phyloP scores from a whole-genome alignment of 257 asterid genomes.

The Penstemon newberryi region DNA sequence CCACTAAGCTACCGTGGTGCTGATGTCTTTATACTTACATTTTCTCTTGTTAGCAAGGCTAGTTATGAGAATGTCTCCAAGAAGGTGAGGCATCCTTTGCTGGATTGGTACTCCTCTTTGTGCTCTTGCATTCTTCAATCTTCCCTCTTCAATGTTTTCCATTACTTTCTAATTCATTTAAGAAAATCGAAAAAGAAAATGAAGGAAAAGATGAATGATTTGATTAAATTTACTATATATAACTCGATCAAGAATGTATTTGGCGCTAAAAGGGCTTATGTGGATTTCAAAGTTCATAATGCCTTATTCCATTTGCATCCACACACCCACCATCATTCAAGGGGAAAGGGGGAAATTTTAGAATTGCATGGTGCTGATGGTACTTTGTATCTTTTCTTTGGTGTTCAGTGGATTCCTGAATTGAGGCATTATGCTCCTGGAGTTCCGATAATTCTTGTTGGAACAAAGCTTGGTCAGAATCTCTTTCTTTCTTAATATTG shows the following conservation, averaged over 20 bases:
- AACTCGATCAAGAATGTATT: neutral
- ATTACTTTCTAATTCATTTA: neutral
- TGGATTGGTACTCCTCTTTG: neutral
- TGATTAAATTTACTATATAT: neutral
- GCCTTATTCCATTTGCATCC: neutral
- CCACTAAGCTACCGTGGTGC: slow-evolving; percentile 96
- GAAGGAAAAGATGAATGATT: neutral
- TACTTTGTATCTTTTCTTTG: slow-evolving; percentile 25
- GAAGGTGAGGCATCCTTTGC: slow-evolving; percentile 46
- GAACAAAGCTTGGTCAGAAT: slow-evolving; percentile 86
- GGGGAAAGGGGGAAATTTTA: neutral
- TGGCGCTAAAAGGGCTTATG: neutral
- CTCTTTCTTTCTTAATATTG: slow-evolving; percentile 22
- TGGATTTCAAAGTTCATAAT: neutral
- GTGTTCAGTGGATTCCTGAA: slow-evolving; percentile 90
- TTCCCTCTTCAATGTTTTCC: neutral
- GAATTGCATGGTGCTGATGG: slow-evolving; percentile 24
- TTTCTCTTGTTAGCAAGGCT: slow-evolving; percentile 90
- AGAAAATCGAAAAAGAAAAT: neutral
- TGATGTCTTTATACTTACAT: slow-evolving; percentile 86
- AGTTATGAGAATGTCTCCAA: slow-evolving; percentile 80
- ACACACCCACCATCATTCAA: neutral
- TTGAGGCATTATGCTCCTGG: slow-evolving; percentile 92
- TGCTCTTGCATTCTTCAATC: neutral
- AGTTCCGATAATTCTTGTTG: slow-evolving; percentile 88